Evolutionary conservation across 805 yeast species (phyloP).

Genomic region (Yarrowia sp.): DNA sequence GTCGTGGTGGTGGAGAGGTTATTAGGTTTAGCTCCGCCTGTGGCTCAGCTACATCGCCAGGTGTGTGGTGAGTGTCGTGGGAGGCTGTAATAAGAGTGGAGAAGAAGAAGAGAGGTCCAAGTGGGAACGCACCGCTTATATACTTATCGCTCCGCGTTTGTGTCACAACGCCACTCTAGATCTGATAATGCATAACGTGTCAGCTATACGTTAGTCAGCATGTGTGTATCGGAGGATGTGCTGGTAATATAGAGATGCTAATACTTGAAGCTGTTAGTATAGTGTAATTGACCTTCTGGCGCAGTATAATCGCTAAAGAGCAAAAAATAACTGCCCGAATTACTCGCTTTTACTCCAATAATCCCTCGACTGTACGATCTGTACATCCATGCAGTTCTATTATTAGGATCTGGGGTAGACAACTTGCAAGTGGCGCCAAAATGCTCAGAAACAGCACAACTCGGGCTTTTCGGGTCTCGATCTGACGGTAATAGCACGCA

Average conservation of each 20-base stretch:
- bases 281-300: too few relatives aligned
- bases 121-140: neutral
- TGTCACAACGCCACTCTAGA: neutral
- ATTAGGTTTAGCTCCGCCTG: constrained; percentile 17
- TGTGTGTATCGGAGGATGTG: too few relatives aligned
- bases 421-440: too few relatives aligned
- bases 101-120: neutral
- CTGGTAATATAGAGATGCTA: too few relatives aligned
- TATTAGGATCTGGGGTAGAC: neutral
- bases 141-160: neutral
- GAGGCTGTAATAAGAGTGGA: neutral
- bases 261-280: too few relatives aligned
- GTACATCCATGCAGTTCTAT: neutral
- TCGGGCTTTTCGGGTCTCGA: too few relatives aligned
- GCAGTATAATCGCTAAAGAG: too few relatives aligned
- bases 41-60: neutral
- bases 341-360: neutral
- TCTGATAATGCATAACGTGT: constrained; percentile 4
- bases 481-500: too few relatives aligned
- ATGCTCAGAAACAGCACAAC: too few relatives aligned
- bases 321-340: too few relatives aligned
- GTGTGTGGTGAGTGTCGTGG: neutral
- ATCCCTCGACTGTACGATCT: neutral
- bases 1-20: neutral
- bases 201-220: too few relatives aligned